These are phyloP conservation scores for Myxozyma neglecta DNA, from an alignment of 805 yeast genomes.

Conservation along the genomic window DNA sequence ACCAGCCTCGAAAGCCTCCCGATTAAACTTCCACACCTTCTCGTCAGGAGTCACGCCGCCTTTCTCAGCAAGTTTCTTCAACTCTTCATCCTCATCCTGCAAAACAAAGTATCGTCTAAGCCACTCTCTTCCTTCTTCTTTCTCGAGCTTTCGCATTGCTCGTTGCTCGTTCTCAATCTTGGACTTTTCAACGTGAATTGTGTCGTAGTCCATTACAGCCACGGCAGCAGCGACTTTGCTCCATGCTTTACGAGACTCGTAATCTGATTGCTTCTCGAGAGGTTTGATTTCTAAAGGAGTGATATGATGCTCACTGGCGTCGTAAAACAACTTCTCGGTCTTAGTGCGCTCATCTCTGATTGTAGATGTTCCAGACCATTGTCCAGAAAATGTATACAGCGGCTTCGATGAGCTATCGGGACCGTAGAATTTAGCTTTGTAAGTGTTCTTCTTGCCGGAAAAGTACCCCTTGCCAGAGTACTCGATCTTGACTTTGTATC, in stretches of 20 bases:
- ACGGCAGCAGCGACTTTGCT: conserved; percentile 83
- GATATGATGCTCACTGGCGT: conserved; percentile 44
- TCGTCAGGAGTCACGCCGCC: conserved; percentile 28
- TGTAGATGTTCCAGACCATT: conserved; percentile 81
- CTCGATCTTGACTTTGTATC: conserved; percentile 70
- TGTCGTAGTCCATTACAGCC: conserved; percentile 67
- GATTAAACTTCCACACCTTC: conserved; percentile 36
- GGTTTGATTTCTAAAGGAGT: conserved; percentile 74
- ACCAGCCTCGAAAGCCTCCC: conserved; percentile 34
- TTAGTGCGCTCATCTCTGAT: conserved; percentile 59
- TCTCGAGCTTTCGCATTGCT: conserved; percentile 71
- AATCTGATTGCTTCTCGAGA: conserved; percentile 69
- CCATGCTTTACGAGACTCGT: conserved; percentile 93
- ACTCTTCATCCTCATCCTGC: conserved; percentile 29
- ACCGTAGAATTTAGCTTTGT: conserved; percentile 77
- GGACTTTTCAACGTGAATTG: conserved; percentile 73
- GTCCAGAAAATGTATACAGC: conserved; percentile 79
- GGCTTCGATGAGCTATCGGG: conserved; percentile 49
- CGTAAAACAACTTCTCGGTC: conserved; percentile 38
- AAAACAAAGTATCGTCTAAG: conserved; percentile 74
- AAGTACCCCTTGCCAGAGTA: conserved; percentile 93
- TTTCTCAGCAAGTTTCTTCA: conserved; percentile 14
- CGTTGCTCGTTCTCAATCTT: conserved; percentile 83
- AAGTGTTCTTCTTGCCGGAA: conserved; percentile 89
- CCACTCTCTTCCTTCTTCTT: conserved; percentile 67